A percentile compares a stretch with the other conserved stretches of the same genome.
These are phyloP conservation scores for Naegleria lovaniensis DNA, from an alignment of 208 protist genomes.

Conservation along the genomic window DNA sequence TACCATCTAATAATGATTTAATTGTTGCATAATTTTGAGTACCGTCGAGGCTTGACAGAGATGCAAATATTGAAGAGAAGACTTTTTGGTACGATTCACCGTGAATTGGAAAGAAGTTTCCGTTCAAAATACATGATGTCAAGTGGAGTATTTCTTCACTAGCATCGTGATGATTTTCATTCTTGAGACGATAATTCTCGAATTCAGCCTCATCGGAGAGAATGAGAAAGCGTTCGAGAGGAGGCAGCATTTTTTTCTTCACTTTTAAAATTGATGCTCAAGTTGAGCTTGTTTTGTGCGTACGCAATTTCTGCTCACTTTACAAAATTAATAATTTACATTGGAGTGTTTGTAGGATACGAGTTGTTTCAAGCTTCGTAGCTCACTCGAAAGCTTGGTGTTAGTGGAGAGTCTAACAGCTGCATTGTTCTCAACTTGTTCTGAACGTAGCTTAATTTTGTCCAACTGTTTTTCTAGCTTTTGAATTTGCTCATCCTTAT, in stretches of 20 bases:
- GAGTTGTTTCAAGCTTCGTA: not conserved
- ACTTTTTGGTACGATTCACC: not conserved
- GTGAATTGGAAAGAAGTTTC: not conserved
- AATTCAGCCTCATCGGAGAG: not conserved
- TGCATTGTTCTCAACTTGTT: not conserved
- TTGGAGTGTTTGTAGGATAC: not conserved
- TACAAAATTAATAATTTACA: not conserved
- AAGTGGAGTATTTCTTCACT: not conserved
- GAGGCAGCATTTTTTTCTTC: not conserved
- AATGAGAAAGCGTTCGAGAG: not conserved
- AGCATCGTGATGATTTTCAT: not conserved
- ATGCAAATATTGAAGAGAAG: not conserved
- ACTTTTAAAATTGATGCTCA: not conserved
- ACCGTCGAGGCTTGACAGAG: not conserved
- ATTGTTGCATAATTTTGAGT: not conserved
- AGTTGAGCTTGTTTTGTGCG: not conserved
- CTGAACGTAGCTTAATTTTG: not conserved
- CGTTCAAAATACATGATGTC: not conserved
- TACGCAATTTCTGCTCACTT: not conserved
- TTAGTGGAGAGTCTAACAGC: not conserved
- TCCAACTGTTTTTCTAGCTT: not conserved
- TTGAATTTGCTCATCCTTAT: constrained; percentile 25
- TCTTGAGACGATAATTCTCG: not conserved
- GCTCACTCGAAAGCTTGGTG: not conserved
- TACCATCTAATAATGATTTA: not conserved